A percentile compares a stretch with the other conserved stretches of the same genome.
Conservation (phyloP, 2,329 filamentous ascomycete species). For the Cucurbitaria berberidis region DNA sequence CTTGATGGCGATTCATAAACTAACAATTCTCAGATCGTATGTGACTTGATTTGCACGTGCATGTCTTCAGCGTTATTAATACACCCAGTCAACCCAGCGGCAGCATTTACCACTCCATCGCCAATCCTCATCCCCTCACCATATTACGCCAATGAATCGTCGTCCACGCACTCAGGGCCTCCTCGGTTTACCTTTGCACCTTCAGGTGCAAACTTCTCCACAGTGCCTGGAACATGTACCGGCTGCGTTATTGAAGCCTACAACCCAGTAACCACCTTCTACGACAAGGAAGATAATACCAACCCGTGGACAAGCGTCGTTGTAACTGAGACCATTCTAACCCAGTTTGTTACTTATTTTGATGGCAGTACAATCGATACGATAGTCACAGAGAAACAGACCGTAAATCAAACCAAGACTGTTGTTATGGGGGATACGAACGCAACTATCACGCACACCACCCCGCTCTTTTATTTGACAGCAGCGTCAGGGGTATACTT, state of each 20-base stretch:
- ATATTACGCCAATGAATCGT: background rate
- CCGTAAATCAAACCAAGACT: conserved; percentile 36
- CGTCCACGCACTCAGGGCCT: background rate
- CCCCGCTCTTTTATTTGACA: conserved; percentile 29
- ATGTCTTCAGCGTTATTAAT: background rate
- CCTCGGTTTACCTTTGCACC: background rate
- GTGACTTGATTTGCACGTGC: background rate
- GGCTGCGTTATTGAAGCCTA: conserved; percentile 40
- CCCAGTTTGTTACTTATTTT: conserved; percentile 32
- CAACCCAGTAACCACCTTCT: conserved; percentile 31
- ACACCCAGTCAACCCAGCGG: conserved; percentile 1
- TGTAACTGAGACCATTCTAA: conserved; percentile 36
- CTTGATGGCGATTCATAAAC: background rate
- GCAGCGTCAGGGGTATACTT: conserved; percentile 22
- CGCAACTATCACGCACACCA: conserved; percentile 25
- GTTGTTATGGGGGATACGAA: conserved; percentile 20
- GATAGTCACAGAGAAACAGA: conserved; percentile 27
- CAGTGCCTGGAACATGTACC: conserved; percentile 33
- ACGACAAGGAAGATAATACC: conserved; percentile 1
- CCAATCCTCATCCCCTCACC: background rate
- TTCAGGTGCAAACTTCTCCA: too few species aligned
- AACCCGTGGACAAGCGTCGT: conserved; percentile 29
- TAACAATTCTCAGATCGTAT: conserved; percentile 27
- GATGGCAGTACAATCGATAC: conserved; percentile 34
- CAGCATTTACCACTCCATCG: conserved; percentile 2